A percentile compares a stretch with the other conserved stretches of the same genome.
Evolutionary conservation across 2,329 filamentous ascomycete species (phyloP).

Genomic region (Apiospora kogelbergensis): DNA sequence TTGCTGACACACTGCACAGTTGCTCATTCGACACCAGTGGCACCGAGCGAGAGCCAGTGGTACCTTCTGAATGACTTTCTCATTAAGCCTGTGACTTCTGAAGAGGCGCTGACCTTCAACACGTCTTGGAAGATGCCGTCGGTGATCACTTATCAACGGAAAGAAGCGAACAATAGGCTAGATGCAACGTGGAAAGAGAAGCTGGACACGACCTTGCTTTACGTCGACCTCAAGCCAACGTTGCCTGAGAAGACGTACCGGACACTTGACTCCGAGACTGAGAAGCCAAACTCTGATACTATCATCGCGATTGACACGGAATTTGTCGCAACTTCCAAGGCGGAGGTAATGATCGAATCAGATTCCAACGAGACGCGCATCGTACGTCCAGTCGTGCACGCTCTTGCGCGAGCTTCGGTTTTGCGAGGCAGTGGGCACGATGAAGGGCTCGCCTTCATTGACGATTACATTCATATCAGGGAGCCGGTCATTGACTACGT

Average conservation of each 20-base stretch:
- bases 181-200: slow-evolving; percentile 84
- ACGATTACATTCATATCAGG: slow-evolving; percentile 92
- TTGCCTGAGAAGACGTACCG: slow-evolving; percentile 56
- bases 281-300: slow-evolving; percentile 69
- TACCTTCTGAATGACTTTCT: slow-evolving; percentile 97
- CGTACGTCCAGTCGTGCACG: slow-evolving; percentile 86
- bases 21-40: slow-evolving; percentile 61
- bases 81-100: slow-evolving; percentile 74
- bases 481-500: slow-evolving; percentile 95
- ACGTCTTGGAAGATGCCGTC: slow-evolving; percentile 91
- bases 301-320: slow-evolving; percentile 93
- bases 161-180: slow-evolving; percentile 75
- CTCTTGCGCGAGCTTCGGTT: slow-evolving; percentile 89
- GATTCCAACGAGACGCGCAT: slow-evolving; percentile 83
- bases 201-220: slow-evolving; percentile 83
- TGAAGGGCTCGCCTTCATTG: slow-evolving; percentile 87
- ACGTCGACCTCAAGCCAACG: slow-evolving; percentile 59
- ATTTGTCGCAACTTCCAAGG: slow-evolving; percentile 89
- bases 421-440: slow-evolving; percentile 75
- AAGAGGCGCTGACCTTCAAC: slow-evolving; percentile 88
- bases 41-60: slow-evolving; percentile 71
- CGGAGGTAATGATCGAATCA: slow-evolving; percentile 94
- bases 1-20: slow-evolving; percentile 45
- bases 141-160: slow-evolving; percentile 82
- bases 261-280: slow-evolving; percentile 54